Evolutionary conservation across 2,329 filamentous ascomycete genomes (phyloP), one percentile per base, ranked within the genome.

Genomic region (Calonectria pauciramosa): DNA sequence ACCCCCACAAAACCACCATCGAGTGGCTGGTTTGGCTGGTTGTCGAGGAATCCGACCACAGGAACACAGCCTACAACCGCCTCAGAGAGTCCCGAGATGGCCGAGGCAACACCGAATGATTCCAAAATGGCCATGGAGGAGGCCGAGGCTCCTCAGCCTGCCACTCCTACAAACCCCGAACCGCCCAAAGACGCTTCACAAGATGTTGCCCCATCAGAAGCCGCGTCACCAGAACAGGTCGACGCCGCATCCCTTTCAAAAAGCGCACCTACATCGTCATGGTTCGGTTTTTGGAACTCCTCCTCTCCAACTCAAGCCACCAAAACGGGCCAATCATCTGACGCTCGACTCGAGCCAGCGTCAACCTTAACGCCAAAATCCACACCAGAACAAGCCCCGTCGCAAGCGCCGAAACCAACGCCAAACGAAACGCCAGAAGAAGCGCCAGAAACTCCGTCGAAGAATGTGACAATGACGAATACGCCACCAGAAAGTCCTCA

Each of bases 1-100:
- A 68, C 76, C 44, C 56, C 70, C 16, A 56, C 72, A 38, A 73
- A 74, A 28, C 82, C 82, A 7, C 78, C 85, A 28, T 85, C 88
- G 9, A 87, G 88, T 32, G 86, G 89, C 26, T 92, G 91, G 91
- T 82, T 92, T 20, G 87, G 89, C 38, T 92, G 91, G 90, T 84
- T 90, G 80, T 81, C 80, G 20, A 83, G 75, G 64, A 76, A 78
- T 16, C 80, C 82, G n/a, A 76, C 81, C 41, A 78, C 77, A 11
- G 83, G 82, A 34, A 77, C 77, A 11, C 76, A 80, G 30, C 26
- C 72, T 10, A 59, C 65, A n/a, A 49, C 74, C 23, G 30, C 10
- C 16, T 44, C 73, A 23, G 54, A 71, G 3, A 32, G 13, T 3
- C 64, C 72, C 38, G 59, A 68, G 51, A 68, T 51, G 56, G 51